Base-by-base conservation (phyloP, 257 asterid genomes). In the Petrea volubilis region DNA sequence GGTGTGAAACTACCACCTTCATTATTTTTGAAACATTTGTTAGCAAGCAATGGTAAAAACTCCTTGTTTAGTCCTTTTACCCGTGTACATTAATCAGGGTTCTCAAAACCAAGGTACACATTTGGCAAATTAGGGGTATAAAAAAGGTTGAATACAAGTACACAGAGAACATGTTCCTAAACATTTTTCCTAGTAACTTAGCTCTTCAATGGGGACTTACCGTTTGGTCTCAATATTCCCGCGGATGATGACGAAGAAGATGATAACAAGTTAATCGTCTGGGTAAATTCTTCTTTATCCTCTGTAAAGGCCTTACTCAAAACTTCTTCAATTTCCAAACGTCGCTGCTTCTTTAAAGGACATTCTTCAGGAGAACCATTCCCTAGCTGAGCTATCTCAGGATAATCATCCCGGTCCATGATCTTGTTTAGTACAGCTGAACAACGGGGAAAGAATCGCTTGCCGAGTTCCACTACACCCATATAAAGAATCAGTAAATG, bases 371-470 rank as follows among this genome's bases (percentile, higher is more conserved):
- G 50, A 4, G 79, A 60, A 61, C 74, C 89, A 55, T 72, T 82
- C 63, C 87, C 90, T 78, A 86, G 56, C 74, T 72, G 77, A 55
- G 98, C 87, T 67, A 94, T 81, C 73, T 86, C 97, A 0, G 93
- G 72, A 68, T 86, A 85, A 63, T 93, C 96, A 41, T 91, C 96
- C 69, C 85, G 83, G 74, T 94, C 96, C 93, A 91, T 89, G 75
- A 94, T 87, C 87, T 86, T 87, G 80, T 94, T 86, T 5, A 94
- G 76, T 21, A 91, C 94, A 24, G 76, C 87, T 49, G 96, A 94
- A 68, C 98, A 94, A 12, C 97, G 97, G 13, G 97, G 98, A 80
- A 94, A 94, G 76, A 89, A 94, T 40, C 96, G 96, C 66, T 91
- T 94, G 75, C 98, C 98, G 13, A 94, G 98, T 81, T 94, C 98